These are phyloP conservation scores for Yamadazyma sp. DNA, from an alignment of 805 yeast genomes.

Conservation along the genomic window DNA sequence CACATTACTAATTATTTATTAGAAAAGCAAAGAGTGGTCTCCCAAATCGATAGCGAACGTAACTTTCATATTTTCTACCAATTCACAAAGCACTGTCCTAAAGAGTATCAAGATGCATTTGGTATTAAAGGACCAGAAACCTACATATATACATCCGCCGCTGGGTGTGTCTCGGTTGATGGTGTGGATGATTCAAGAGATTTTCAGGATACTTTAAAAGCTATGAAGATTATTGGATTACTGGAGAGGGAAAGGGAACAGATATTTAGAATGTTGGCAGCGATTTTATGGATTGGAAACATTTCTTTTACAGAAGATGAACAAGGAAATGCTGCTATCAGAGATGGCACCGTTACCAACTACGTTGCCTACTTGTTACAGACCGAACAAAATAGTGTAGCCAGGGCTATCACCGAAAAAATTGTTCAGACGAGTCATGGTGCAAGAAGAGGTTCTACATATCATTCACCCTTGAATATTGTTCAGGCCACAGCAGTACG, in stretches of 20 bases:
- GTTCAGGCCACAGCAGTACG: constrained; percentile 94
- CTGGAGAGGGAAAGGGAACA: constrained; percentile 82
- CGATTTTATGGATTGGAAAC: constrained; percentile 93
- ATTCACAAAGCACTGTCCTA: constrained; percentile 87
- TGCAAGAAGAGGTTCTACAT: constrained; percentile 84
- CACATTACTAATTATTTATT: constrained; percentile 91
- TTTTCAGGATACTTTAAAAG: constrained; percentile 74
- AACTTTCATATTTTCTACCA: constrained; percentile 97
- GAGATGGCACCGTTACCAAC: constrained; percentile 88
- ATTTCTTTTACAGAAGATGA: constrained; percentile 81
- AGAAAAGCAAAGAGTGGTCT: constrained; percentile 96
- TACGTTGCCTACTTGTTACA: constrained; percentile 90
- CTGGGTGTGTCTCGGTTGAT: constrained; percentile 82
- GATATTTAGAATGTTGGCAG: constrained; percentile 80
- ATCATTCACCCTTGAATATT: constrained; percentile 88
- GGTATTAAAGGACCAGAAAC: constrained; percentile 96
- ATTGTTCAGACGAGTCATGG: constrained; percentile 90
- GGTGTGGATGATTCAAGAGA: constrained; percentile 84
- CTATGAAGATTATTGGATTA: constrained; percentile 88
- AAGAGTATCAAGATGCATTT: constrained; percentile 72
- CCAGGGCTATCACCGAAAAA: constrained; percentile 71
- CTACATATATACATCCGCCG: constrained; percentile 82
- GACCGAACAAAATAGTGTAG: constrained; percentile 66
- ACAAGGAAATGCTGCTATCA: constrained; percentile 77
- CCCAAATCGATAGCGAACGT: constrained; percentile 88